Evolutionary conservation across 305 asterid species (phyloP), one percentile per base, ranked within the genome.

Genomic region (Salvia sclarea): DNA sequence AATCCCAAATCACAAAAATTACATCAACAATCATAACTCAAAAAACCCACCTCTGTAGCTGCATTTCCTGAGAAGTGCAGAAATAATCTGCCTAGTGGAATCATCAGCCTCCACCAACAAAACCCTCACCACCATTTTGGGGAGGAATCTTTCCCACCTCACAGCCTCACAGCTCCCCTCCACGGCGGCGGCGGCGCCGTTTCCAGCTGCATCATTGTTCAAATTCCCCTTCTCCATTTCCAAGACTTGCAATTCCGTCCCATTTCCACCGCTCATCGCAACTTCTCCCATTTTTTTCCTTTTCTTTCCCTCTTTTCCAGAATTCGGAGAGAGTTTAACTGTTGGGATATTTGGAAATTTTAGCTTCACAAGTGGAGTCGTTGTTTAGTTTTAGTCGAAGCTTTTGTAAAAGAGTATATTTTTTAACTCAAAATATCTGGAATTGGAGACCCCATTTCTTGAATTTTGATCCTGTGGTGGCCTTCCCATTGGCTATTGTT

Each of bases 21-120:
- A 41, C 60, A 68, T 50, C 14, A 70, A 53, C 3, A 44, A 53
- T 16, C 35, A 5, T 2, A 31, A 48, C 57, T 21, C 2, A 24
- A 22, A 17, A 72, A 71, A 64, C 82, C 2, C 71, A 93, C 98
- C 98, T 90, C 48, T 87, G 76, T 88, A 93, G 75, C 88, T 83
- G 84, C 98, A 93, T 93, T 87, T 93, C 73, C 97, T 84, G 77
- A 93, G 94, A 75, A 93, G 96, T 20, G 96, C 95, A 49, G 97
- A 72, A 50, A 93, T 91, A 78, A 93, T 90, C 79, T 93, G 97
- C 78, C 97, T 68, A 8, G 98, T 93, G 7, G 97, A 93, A 73
- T 88, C 96, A 73, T 93, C 98, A 25, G 96, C 83, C 80, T 93
- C 98, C 4, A 93, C 97, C 45, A 93, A 68, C 75, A 93, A 81